phyloP scores from a whole-genome alignment of 2,329 filamentous ascomycete genomes.

The Monosporascus sp. region DNA sequence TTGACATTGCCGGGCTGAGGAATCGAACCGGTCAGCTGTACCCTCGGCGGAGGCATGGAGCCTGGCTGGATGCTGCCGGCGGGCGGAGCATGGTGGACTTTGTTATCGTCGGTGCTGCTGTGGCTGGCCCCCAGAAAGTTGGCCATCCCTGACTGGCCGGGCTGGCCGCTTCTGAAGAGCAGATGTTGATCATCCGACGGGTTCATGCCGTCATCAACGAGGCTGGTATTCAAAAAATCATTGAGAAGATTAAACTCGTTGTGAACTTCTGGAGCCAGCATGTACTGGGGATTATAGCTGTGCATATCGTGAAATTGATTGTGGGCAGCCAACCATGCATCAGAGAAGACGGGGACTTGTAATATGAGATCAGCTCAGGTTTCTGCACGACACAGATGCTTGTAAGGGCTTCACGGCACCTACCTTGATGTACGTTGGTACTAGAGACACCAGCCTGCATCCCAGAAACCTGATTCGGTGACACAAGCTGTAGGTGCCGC shows the following conservation, averaged over 20 bases:
- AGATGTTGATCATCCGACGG: constrained; percentile 60
- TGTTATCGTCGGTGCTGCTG: constrained; percentile 3
- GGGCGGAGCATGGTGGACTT: constrained; percentile 21
- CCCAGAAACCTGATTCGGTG: constrained; percentile 64
- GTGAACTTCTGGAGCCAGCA: constrained; percentile 87
- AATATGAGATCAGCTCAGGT: constrained; percentile 35
- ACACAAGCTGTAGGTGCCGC: constrained; percentile 62
- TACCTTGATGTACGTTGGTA: constrained; percentile 69
- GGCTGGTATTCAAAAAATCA: constrained; percentile 88
- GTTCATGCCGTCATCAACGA: constrained; percentile 76
- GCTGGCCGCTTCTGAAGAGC: constrained; percentile 32
- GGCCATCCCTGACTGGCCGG: constrained; percentile 41
- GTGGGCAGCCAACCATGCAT: constrained; percentile 74
- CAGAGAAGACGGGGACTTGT: constrained; percentile 68
- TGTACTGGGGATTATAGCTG: constrained; percentile 87
- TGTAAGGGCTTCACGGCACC: constrained; percentile 37
- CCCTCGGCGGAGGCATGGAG: constrained; percentile 45
- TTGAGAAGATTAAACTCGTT: constrained; percentile 96
- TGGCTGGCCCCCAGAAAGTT: constrained; percentile 36
- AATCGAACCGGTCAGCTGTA: constrained; percentile 48
- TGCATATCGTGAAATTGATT: constrained; percentile 93
- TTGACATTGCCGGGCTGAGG: constrained; percentile 57
- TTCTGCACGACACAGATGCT: constrained; percentile 17
- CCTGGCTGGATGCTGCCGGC: constrained; percentile 31
- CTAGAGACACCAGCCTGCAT: constrained; percentile 57